These are phyloP conservation scores for Dimocarpus longan DNA, from an alignment of 345 rosid genomes.

Conservation along the genomic window DNA sequence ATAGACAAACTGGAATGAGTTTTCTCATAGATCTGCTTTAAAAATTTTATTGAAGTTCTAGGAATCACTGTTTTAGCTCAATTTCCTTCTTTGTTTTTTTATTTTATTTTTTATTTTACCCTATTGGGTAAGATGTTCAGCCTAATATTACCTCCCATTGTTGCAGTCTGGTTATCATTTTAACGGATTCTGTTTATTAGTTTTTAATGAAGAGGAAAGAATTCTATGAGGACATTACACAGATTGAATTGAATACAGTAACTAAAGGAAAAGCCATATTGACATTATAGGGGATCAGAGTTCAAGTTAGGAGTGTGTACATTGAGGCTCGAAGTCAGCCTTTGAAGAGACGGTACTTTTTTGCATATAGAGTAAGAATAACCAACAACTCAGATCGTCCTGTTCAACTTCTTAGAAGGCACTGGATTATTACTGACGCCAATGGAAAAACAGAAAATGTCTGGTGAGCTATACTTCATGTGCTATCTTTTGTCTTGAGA, in stretches of 20 bases:
- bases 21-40: background rate
- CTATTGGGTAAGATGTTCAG: background rate
- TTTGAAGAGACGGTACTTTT: slow-evolving; percentile 62
- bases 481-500: slow-evolving; percentile 1
- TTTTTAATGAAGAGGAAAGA: background rate
- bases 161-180: background rate
- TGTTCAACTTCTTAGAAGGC: slow-evolving; percentile 79
- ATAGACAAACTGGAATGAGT: background rate
- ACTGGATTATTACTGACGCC: slow-evolving; percentile 73
- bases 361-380: slow-evolving; percentile 73
- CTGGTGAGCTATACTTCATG: slow-evolving; percentile 47
- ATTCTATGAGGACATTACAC: background rate
- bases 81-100: background rate
- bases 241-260: background rate
- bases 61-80: background rate
- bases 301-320: slow-evolving; percentile 74
- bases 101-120: background rate
- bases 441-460: slow-evolving; percentile 65
- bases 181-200: background rate
- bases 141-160: background rate
- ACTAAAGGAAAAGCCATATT: slow-evolving; percentile 2
- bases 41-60: background rate
- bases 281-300: slow-evolving; percentile 61
- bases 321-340: slow-evolving; percentile 72
- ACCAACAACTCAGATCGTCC: slow-evolving; percentile 67